Percentiles rank a stretch among this genome's conserved stretches.
These are phyloP conservation scores for Trifolium subterraneum DNA, from an alignment of 306 rosid species.

Conservation along the genomic window DNA sequence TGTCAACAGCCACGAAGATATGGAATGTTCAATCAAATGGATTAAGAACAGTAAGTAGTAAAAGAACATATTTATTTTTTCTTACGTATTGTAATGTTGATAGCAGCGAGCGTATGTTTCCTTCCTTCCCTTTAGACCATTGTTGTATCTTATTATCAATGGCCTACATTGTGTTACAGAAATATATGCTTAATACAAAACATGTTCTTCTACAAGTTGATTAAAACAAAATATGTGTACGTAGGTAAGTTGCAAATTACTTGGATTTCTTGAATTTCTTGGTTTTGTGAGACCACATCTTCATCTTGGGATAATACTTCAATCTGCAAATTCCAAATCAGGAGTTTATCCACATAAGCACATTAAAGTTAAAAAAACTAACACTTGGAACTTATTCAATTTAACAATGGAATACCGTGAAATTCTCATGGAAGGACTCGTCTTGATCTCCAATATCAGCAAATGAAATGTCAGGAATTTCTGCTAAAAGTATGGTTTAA, in stretches of 20 bases:
- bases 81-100: slow-evolving; percentile 91
- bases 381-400: slow-evolving; percentile 26
- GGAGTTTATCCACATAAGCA: slow-evolving; percentile 41
- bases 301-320: slow-evolving; percentile 65
- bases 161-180: slow-evolving; percentile 56
- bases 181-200: slow-evolving; percentile 25
- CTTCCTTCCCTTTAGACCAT: slow-evolving; percentile 94
- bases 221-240: slow-evolving; percentile 26
- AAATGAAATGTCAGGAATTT: slow-evolving; percentile 48
- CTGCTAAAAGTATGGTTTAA: slow-evolving; percentile 41
- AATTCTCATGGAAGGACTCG: slow-evolving; percentile 59
- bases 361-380: background rate
- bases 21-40: slow-evolving; percentile 27
- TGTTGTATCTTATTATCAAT: slow-evolving; percentile 74
- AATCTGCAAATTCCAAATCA: slow-evolving; percentile 53
- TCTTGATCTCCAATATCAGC: slow-evolving; percentile 50
- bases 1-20: too few relatives aligned
- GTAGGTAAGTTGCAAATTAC: slow-evolving; percentile 50
- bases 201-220: slow-evolving; percentile 24
- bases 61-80: slow-evolving; percentile 8
- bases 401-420: slow-evolving; percentile 57
- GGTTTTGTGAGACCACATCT: slow-evolving; percentile 46
- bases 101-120: slow-evolving; percentile 87
- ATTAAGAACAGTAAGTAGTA: slow-evolving; percentile 17
- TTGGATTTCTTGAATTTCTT: slow-evolving; percentile 58